Base-by-base conservation (phyloP, 2,329 filamentous ascomycete species). In the Cytospora piceae region DNA sequence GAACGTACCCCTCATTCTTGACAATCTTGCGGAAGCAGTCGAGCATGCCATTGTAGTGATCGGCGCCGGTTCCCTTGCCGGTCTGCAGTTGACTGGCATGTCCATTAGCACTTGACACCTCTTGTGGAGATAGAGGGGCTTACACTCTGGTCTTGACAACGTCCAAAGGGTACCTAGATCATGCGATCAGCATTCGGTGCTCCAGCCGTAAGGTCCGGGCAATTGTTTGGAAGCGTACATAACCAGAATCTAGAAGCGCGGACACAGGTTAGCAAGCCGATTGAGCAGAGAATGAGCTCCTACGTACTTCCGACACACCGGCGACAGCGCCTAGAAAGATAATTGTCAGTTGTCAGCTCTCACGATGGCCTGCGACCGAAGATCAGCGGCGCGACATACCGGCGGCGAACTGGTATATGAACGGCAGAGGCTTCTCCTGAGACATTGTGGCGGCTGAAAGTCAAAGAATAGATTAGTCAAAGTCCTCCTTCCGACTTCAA, bases 11-110 rank as follows among this genome's bases (percentile, higher is more conserved):
- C 83, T 99, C 95, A 77, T 96, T 90, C 80, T 87, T 90, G 78
- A 99, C 87, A 75, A 99, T 99, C 87, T 99, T 99, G 76, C 87
- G 85, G 85, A 99, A 96, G 84, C 94, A 98, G 80, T 99, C 95
- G 67, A 97, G 76, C 93, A 98, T 99, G 85, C 95, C 93, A 82
- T 87, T 97, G 86, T 99, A 98, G 72, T 86, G 83, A 74, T 98
- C 95, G 71, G 89, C 89, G 67, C 93, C 92, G 27, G 83, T 81
- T 53, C 83, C 87, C 71, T 83, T 85, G 74, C 90, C 90, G 62
- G 90, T 91, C 82, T 97, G 94, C 65, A 97, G 85, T 80, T 97
- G 94, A 77, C 92, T 97, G 62, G 61, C 66, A 66, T 65, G 58
- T 61, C 17, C 39, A 37, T 56, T 54, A 67, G 49, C 39, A 55